Evolutionary conservation across 2,329 filamentous ascomycete species (phyloP).

Genomic region (Botryotinia globosa): DNA sequence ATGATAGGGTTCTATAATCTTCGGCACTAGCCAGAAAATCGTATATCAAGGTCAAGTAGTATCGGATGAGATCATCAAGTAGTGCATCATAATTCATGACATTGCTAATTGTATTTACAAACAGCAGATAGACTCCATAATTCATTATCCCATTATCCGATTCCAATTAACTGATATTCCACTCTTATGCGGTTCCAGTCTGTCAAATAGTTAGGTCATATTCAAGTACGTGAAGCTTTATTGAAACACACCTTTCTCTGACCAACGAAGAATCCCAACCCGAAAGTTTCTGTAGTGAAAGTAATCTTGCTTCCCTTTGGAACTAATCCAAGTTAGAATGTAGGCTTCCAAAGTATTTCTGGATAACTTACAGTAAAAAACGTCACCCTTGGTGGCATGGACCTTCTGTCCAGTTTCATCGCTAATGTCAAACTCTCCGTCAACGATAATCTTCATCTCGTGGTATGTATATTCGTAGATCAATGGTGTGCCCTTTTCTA

Average conservation of each 20-base stretch:
- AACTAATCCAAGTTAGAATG: constrained; percentile 29
- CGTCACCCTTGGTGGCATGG: constrained; percentile 57
- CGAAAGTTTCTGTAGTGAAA: constrained; percentile 38
- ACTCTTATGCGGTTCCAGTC: constrained; percentile 16
- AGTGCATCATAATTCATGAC: constrained; percentile 4
- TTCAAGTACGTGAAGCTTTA: not conserved
- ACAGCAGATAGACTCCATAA: constrained; percentile 3
- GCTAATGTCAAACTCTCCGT: constrained; percentile 58
- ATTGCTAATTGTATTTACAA: constrained; percentile 6
- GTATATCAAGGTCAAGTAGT: not conserved
- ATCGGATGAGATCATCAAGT: not conserved
- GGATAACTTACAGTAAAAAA: constrained; percentile 51
- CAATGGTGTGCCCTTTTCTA: constrained; percentile 60
- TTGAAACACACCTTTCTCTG: constrained; percentile 35
- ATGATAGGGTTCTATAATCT: not conserved
- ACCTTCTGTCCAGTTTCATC: constrained; percentile 58
- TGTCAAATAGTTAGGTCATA: not conserved
- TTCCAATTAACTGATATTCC: not conserved
- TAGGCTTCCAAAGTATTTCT: not conserved
- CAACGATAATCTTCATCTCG: constrained; percentile 66
- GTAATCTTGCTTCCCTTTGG: constrained; percentile 40
- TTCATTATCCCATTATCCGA: not conserved
- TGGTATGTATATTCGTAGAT: constrained; percentile 64
- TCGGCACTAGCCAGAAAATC: constrained; percentile 1
- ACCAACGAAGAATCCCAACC: constrained; percentile 39